Evolutionary conservation across 2,329 filamentous ascomycete species (phyloP).

Genomic region (Nemania sp.): DNA sequence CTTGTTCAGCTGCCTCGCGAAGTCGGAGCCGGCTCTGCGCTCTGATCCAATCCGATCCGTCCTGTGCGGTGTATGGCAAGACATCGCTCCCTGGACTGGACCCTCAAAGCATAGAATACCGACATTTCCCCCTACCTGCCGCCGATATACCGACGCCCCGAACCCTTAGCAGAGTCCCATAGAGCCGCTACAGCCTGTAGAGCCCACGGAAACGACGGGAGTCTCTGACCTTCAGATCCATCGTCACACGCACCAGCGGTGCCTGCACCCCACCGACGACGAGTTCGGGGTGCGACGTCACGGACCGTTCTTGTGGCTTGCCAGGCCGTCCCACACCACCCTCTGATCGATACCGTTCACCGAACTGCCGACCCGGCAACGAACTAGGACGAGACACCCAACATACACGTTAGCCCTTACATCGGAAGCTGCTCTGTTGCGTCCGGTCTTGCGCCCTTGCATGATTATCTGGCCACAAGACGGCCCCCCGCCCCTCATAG

Average conservation of each 20-base stretch:
- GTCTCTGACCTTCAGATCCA: background rate
- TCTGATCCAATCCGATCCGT: no score
- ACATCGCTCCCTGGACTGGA: no score
- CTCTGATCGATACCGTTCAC: slow-evolving; percentile 8
- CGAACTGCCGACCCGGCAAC: background rate
- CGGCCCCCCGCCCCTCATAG: slow-evolving; percentile 8
- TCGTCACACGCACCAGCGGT: slow-evolving; percentile 13
- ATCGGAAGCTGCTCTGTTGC: background rate
- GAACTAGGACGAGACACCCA: slow-evolving; percentile 1
- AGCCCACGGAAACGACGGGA: no score
- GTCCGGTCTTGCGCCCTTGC: slow-evolving; percentile 15
- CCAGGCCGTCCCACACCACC: slow-evolving; percentile 8
- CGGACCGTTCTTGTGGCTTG: slow-evolving; percentile 6
- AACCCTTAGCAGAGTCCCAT: background rate
- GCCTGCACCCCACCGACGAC: slow-evolving; percentile 4
- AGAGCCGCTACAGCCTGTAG: no score
- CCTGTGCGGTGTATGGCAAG: no score
- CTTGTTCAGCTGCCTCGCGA: background rate
- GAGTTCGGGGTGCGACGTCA: slow-evolving; percentile 19
- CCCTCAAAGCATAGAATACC: no score
- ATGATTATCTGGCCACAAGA: slow-evolving; percentile 15
- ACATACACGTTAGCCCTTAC: background rate
- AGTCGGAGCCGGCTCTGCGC: no score
- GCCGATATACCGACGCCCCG: slow-evolving; percentile 13
- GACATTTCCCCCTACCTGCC: background rate